Evolutionary conservation across 2,329 filamentous ascomycete genomes (phyloP), one percentile per base, ranked within the genome.

Genomic region (Clathrospora elynae): DNA sequence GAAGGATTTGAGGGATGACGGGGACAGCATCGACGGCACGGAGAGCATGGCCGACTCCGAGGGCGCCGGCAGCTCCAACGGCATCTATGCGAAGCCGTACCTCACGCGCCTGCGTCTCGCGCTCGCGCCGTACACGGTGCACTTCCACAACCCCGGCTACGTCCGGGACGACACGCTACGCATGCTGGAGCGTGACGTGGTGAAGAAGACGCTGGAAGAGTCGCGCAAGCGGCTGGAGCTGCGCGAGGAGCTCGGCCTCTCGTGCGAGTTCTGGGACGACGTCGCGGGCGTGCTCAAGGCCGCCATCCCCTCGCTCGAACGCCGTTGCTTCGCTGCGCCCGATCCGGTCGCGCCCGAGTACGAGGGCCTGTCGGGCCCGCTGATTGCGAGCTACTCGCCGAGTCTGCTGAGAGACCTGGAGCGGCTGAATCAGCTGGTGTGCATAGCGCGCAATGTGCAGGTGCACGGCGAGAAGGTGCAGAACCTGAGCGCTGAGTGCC

Each of bases 361-460:
- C 46, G 79, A 83, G 50, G 77, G 76, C 23, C 77, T 79, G 2
- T 82, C 77, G 6, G 81, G 81, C 3, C 79, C 82, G 23, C 70
- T 85, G 12, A 85, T 86, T 50, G 81, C 81, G 10, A 75, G 74
- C 44, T 80, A 83, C 56, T 80, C 82, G 47, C 76, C 77, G 35
- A 76, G 73, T 5, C 65, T 85, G 35, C 77, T 83, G 49, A 79
- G 81, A 53, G 83, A 86, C 54, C 75, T 85, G 41, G 81, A 85
- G 59, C 73, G 82, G 18, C 64, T 86, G 28, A 84, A 84, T 55
- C 80, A 83, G 56, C 62, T 85, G 7, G 78, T 83, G 26, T 80
- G 77, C 5, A 82, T 85, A 44, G 79, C 79, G 14, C 75, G 83
- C 19, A 86, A 85, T 59, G 73, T 83, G 17, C 73, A 85, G 22